Base-by-base conservation (phyloP, 306 rosid species). In the Adenanthera pavonina region DNA sequence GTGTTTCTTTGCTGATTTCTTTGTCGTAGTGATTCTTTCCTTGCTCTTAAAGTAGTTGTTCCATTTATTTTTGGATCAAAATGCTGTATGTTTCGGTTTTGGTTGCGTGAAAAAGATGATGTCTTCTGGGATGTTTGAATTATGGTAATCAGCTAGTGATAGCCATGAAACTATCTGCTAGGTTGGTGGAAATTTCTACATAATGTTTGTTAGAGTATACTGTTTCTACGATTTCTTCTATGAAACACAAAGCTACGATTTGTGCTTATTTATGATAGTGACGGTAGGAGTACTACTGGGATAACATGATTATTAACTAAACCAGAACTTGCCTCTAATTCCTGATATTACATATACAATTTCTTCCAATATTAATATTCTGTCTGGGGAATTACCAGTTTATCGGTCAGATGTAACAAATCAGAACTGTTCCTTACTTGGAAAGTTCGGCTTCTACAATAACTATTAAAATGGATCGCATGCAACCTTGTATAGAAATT, bases 11-110 rank as follows among this genome's bases (percentile, higher is more conserved):
- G 61, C 80, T 72, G 69, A 38, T 84, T 76, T 38, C 76, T 53
- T 64, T 76, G 12, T 53, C 7, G 38, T n/a, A 84, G 47, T 84
- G 82, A 81, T 89, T 80, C 79, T 83, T 47, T 53, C 43, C 59
- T 75, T 34, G 74, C 56, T 85, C 67, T 85, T 54, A 6, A 41
- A 17, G 54, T 57, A 77, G 70, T 75, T 72, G 53, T 54, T 59
- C 38, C 77, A 8, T 49, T 46, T 11, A 0, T 83, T 64, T 83
- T 88, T 57, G 85, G 77, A 73, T 78, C 76, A 78, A 76, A 72
- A 51, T 62, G 80, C 78, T 79, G 61, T 80, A 11, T 62, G 30
- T 86, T 80, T 74, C 62, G 57, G 76, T 59, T 35, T 76, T 10
- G 69, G 79, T 62, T 76, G 72, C 34, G 69, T 33, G 72, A 34